Base-by-base conservation (phyloP, 345 rosid species). In the Combretum micranthum region DNA sequence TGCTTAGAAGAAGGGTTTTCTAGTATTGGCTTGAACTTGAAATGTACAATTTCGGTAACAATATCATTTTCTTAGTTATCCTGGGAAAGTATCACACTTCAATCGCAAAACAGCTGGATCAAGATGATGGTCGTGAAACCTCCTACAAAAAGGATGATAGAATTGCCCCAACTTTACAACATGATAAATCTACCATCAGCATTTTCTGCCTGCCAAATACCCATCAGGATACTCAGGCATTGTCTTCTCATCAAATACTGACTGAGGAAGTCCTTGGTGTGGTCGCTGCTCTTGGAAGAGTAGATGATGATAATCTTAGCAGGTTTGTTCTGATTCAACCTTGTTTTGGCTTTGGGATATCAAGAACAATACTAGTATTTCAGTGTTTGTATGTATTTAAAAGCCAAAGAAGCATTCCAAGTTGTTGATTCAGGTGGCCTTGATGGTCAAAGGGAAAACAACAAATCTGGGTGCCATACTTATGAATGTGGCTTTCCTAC, bases 201-300 rank as follows among this genome's bases (percentile, higher is more conserved):
- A 81, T 93, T 75, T 58, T 85, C 43, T 60, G 75, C 74, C 73
- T 72, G 61, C 63, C 85, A 69, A 80, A 79, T 60, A 53, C 65
- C 60, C 67, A 12, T 55, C 77, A 78, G 66, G 77, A 64, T 14
- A 21, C 77, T 2, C 79, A 76, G 54, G 10, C 39, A 32, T 32
- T 32, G 39, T 79, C 77, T 67, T 68, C 78, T 51, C 66, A 75
- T 61, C 62, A 69, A 56, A 26, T 56, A 17, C 47, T 72, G 50
- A 67, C 75, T 19, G 77, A 81, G 71, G 92, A 84, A 64, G 78
- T 87, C 0, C 56, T 90, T 20, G 99, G 97, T 21, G 32, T 77
- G 64, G 97, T 93, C 61, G 96, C 95, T 25, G 81, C 80, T 16
- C 92, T 93, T 49, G 97, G 92, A 59, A 82, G 72, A 63, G 85